Evolutionary conservation across 1,284 basidiomycete genomes (phyloP).

Genomic region (Cryptococcus amylolentus): DNA sequence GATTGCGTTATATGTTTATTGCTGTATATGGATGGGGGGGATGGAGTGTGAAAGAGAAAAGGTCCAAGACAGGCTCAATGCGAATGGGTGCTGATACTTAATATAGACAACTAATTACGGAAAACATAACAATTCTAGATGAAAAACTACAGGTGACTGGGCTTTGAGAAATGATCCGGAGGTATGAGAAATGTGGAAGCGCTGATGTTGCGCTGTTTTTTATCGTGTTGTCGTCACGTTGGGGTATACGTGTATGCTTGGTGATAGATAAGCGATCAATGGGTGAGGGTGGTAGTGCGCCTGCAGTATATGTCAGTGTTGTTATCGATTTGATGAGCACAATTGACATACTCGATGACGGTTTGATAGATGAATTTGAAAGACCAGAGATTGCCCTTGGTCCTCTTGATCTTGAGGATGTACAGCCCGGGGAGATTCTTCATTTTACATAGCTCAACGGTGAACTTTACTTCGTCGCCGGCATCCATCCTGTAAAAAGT

Average conservation of each 20-base stretch:
- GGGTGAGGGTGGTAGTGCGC: conserved; percentile 14
- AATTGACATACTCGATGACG: conserved; percentile 70
- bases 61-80: not conserved
- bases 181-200: not conserved
- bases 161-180: not conserved
- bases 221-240: not conserved
- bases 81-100: not conserved
- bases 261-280: conserved; percentile 2
- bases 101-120: conserved; percentile 3
- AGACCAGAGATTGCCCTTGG: conserved; percentile 88
- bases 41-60: not conserved
- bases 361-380: conserved; percentile 93
- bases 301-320: not conserved
- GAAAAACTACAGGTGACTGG: conserved; percentile 1
- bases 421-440: conserved; percentile 82
- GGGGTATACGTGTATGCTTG: conserved; percentile 1
- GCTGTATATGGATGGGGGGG: not conserved
- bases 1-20: not conserved
- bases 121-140: conserved; percentile 1
- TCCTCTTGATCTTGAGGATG: conserved; percentile 79
- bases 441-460: conserved; percentile 81
- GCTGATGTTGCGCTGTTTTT: not conserved
- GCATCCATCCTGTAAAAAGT: conserved; percentile 60
- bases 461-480: conserved; percentile 90
- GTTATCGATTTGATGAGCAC: not conserved